Conservation (phyloP, 805 yeast species). For the Metschnikowia kunwiensis region DNA sequence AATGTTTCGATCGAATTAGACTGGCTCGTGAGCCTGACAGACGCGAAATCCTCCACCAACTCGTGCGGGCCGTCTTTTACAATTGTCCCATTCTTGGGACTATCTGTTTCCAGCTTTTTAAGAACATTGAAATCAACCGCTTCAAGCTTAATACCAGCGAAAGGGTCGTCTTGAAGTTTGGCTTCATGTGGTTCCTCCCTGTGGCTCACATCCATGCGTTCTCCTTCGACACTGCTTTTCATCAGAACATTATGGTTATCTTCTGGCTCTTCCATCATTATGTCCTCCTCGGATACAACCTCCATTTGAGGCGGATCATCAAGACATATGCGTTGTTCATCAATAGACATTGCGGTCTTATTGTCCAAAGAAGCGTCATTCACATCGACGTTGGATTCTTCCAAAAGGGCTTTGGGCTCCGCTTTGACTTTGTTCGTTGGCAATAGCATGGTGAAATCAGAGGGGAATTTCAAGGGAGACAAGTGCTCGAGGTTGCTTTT, state of each 20-base stretch:
- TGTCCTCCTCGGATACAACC: conserved; percentile 6
- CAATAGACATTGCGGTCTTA: not conserved
- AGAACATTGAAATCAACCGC: conserved; percentile 2
- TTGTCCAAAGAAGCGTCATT: not conserved
- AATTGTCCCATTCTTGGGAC: not conserved
- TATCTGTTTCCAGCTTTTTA: conserved; percentile 1
- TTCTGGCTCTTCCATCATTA: conserved; percentile 5
- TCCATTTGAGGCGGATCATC: conserved; percentile 5
- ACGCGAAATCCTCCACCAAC: conserved; percentile 20
- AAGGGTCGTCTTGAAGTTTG: not conserved
- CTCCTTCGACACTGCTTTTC: not conserved
- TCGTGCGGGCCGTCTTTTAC: conserved; percentile 8
- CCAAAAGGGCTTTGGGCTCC: not conserved
- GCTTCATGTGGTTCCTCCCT: not conserved
- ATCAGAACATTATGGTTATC: not conserved
- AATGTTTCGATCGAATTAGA: conserved; percentile 30
- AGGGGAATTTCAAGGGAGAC: conserved; percentile 30
- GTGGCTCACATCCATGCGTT: conserved; percentile 1
- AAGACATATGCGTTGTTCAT: conserved; percentile 3
- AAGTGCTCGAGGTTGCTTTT: conserved; percentile 13
- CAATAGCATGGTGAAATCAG: conserved; percentile 34
- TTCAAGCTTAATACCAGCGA: conserved; percentile 5
- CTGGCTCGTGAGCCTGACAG: conserved; percentile 16
- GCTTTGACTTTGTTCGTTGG: conserved; percentile 18
- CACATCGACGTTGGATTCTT: not conserved